A percentile compares a stretch with the other conserved stretches of the same genome.
phyloP scores from a whole-genome alignment of 169 alveolate genomes.

The Babesia sp. region DNA sequence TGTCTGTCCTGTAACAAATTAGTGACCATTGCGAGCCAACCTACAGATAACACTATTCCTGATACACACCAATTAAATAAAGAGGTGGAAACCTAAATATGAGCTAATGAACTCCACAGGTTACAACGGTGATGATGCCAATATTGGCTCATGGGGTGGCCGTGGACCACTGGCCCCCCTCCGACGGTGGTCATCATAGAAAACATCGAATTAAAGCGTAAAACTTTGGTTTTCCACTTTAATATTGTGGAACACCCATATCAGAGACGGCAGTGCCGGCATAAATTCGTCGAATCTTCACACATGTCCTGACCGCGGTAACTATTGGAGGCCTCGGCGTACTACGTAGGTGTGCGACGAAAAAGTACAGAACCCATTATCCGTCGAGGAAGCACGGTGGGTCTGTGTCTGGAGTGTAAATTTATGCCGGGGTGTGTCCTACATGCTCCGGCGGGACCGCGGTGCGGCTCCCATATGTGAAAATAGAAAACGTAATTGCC shows the following conservation, averaged over 20 bases:
- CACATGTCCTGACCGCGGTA: no score
- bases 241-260: no score
- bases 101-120: background rate
- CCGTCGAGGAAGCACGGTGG: no score
- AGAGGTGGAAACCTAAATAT: background rate
- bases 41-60: background rate
- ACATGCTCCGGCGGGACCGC: conserved; percentile 1
- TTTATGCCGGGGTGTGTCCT: conserved; percentile 5
- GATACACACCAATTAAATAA: background rate
- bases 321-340: no score
- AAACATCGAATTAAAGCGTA: no score
- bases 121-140: background rate
- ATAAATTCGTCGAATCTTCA: no score
- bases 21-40: background rate
- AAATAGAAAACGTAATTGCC: background rate
- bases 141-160: conserved; percentile 31
- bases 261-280: no score
- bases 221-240: no score
- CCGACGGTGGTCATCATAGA: no score
- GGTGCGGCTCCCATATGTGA: background rate
- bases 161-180: conserved; percentile 10
- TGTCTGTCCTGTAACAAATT: conserved; percentile 34
- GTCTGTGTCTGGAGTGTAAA: no score
- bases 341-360: no score
- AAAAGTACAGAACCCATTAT: no score